Evolutionary conservation across 176 grass and related monocot species (phyloP).

Genomic region (Typha latifolia): DNA sequence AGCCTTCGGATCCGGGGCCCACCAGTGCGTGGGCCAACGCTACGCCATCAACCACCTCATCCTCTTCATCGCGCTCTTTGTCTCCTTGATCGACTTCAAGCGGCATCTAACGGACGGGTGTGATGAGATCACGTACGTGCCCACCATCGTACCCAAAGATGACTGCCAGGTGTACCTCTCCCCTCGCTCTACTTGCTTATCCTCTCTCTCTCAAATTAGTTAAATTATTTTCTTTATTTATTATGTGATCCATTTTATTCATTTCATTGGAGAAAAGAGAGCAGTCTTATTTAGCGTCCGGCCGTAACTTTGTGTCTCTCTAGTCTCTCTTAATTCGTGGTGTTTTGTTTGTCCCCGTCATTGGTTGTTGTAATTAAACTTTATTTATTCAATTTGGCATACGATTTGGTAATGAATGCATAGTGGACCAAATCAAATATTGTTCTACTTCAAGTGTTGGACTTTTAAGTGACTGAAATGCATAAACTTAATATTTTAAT

Average conservation of each 20-base stretch:
- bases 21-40: slow-evolving; percentile 88
- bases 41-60: slow-evolving; percentile 86
- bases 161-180: slow-evolving; percentile 43
- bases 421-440: too few species aligned
- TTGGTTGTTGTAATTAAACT: too few species aligned
- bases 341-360: too few species aligned
- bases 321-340: too few species aligned
- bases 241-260: background rate
- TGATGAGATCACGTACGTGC: slow-evolving; percentile 59
- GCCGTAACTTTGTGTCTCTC: too few species aligned
- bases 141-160: slow-evolving; percentile 74
- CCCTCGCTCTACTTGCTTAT: slow-evolving; percentile 12
- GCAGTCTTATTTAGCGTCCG: too few species aligned
- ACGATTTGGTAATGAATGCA: too few species aligned
- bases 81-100: slow-evolving; percentile 51
- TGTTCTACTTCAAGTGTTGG: too few species aligned
- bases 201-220: background rate
- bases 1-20: slow-evolving; percentile 74
- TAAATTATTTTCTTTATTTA: background rate
- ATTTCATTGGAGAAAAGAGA: background rate
- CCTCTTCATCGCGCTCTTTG: slow-evolving; percentile 74
- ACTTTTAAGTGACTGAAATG: too few species aligned
- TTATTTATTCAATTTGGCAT: too few species aligned
- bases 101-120: slow-evolving; percentile 37
- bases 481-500: too few species aligned